Percentiles rank a stretch among this genome's conserved stretches.
Evolutionary conservation across 768 basidiomycete species (phyloP).

Genomic region (Mycena venus): DNA sequence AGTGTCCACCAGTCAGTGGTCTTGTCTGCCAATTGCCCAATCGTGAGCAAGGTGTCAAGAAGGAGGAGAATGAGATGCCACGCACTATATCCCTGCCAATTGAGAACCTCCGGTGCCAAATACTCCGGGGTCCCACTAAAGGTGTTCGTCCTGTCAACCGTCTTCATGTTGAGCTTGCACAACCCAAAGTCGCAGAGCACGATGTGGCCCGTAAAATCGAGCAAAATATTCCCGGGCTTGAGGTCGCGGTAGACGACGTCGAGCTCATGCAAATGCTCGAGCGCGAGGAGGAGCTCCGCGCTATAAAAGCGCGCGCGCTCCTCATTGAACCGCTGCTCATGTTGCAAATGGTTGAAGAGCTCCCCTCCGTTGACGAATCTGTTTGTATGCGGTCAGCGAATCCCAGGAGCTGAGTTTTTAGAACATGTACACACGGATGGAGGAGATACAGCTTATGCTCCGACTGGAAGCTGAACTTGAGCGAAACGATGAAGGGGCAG

Average conservation of each 20-base stretch:
- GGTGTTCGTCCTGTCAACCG: conserved; percentile 95
- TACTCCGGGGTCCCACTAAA: conserved; percentile 99
- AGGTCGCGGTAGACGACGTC: conserved; percentile 98
- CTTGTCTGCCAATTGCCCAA: conserved; percentile 82
- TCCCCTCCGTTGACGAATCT: conserved; percentile 98
- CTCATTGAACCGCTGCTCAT: conserved; percentile 97
- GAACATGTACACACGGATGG: conserved; percentile 70
- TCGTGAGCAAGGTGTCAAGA: conserved; percentile 16
- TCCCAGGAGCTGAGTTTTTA: neutral
- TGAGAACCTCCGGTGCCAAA: conserved; percentile 87
- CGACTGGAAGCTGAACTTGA: conserved; percentile 99
- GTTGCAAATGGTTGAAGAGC: conserved; percentile 96
- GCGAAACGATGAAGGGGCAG: conserved; percentile 96
- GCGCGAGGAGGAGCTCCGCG: conserved; percentile 93
- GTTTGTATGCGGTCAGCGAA: conserved; percentile 1
- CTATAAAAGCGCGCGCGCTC: conserved; percentile 97
- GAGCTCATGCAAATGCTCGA: conserved; percentile 97
- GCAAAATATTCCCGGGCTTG: conserved; percentile 97
- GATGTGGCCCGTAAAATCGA: conserved; percentile 98
- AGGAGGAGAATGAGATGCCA: neutral
- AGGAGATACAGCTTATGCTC: conserved; percentile 97
- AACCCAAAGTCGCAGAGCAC: conserved; percentile 97
- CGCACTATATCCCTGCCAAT: conserved; percentile 81
- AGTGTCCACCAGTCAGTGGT: conserved; percentile 99
- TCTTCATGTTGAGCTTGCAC: conserved; percentile 97